Percentiles rank a stretch among this genome's conserved stretches.
Conservation (phyloP, 495 filamentous ascomycete genomes). For the Talaromyces liani region DNA sequence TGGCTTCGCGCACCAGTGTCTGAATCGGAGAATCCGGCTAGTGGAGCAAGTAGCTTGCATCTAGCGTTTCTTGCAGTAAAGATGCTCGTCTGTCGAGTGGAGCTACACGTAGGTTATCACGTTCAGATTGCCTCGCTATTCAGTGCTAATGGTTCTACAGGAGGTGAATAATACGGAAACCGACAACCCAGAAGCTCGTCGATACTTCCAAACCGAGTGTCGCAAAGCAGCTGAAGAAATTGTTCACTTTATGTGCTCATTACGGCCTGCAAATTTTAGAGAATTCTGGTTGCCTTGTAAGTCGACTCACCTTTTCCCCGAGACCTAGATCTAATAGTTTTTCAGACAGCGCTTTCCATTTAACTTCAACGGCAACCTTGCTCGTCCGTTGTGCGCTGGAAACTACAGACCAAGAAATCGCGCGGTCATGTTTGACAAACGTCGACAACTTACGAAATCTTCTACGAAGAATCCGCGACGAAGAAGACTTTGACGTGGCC, state of each 20-base stretch:
- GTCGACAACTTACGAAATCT: slow-evolving; percentile 35
- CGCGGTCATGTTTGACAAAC: slow-evolving; percentile 34
- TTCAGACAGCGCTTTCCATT: slow-evolving; percentile 41
- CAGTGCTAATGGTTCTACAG: slow-evolving; percentile 15
- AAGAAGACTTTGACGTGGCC: slow-evolving; percentile 48
- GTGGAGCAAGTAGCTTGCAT: slow-evolving; percentile 42
- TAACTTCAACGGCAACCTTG: slow-evolving; percentile 41
- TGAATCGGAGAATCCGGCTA: slow-evolving; percentile 24
- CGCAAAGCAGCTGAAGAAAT: slow-evolving; percentile 45
- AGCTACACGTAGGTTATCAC: slow-evolving; percentile 37
- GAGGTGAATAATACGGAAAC: slow-evolving; percentile 38
- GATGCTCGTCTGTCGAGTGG: slow-evolving; percentile 44
- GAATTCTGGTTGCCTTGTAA: slow-evolving; percentile 45
- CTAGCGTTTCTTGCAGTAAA: slow-evolving; percentile 44
- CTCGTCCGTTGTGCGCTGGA: slow-evolving; percentile 42
- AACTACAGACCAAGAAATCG: slow-evolving; percentile 32
- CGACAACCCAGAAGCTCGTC: slow-evolving; percentile 35
- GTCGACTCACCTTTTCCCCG: slow-evolving; percentile 2
- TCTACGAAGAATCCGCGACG: slow-evolving; percentile 41
- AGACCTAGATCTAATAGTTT: slow-evolving; percentile 12
- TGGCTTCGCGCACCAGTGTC: slow-evolving; percentile 28
- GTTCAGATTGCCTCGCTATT: not conserved
- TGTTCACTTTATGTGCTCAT: slow-evolving; percentile 41
- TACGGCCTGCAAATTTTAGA: slow-evolving; percentile 35
- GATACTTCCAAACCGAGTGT: slow-evolving; percentile 43